phyloP scores from a whole-genome alignment of 2,329 filamentous ascomycete genomes.

The Calonectria pseudoturangicola region DNA sequence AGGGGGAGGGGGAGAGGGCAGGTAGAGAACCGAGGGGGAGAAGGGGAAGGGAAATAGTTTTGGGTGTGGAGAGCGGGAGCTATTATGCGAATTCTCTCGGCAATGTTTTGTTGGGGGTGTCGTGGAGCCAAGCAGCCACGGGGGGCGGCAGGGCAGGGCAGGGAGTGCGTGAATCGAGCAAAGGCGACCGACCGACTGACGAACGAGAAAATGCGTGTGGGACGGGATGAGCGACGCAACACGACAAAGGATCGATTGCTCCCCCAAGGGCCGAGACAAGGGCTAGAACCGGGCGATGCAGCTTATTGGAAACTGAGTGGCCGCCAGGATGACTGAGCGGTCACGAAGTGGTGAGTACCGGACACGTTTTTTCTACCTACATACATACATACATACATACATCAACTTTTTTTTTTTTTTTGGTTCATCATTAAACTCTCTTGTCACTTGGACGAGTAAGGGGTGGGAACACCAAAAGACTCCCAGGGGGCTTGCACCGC shows the following conservation, averaged over 20 bases:
- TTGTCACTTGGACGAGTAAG: neutral
- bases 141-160: slow-evolving; percentile 41
- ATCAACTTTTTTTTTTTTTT: slow-evolving; percentile 8
- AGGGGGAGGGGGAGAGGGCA: slow-evolving; percentile 29
- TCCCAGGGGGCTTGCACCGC: slow-evolving; percentile 14
- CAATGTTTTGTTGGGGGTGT: slow-evolving; percentile 54
- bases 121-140: slow-evolving; percentile 49
- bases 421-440: neutral
- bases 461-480: neutral
- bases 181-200: slow-evolving; percentile 2
- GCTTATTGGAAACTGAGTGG: slow-evolving; percentile 16
- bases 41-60: slow-evolving; percentile 19
- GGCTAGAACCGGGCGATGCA: slow-evolving; percentile 10
- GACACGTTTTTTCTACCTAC: neutral
- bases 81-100: slow-evolving; percentile 46
- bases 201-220: slow-evolving; percentile 1
- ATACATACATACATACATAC: too few species aligned
- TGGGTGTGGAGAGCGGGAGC: slow-evolving; percentile 43
- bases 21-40: slow-evolving; percentile 10
- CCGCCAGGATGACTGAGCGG: slow-evolving; percentile 8
- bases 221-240: slow-evolving; percentile 13
- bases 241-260: neutral
- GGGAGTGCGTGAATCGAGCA: slow-evolving; percentile 19
- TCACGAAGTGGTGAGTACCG: slow-evolving; percentile 7
- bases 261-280: slow-evolving; percentile 9